Conservation (phyloP, 1,284 basidiomycete genomes). For the Erythrobasidium hasegawianum region DNA sequence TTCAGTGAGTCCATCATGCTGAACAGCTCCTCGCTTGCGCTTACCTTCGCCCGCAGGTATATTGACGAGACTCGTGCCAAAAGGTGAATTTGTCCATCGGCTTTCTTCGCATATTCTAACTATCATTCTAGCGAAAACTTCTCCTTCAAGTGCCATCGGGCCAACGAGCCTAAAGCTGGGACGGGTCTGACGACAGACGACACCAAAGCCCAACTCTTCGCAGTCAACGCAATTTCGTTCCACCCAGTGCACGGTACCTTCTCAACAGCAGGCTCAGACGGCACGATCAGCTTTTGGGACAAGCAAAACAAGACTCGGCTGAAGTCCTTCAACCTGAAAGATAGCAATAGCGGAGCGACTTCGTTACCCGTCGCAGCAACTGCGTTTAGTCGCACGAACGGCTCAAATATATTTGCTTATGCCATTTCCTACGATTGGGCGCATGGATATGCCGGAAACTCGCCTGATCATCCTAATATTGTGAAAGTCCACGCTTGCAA, state of each 20-base stretch:
- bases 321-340: conserved; percentile 58
- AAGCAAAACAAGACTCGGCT: conserved; percentile 82
- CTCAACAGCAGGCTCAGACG: conserved; percentile 78
- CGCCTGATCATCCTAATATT: conserved; percentile 72
- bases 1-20: conserved; percentile 64
- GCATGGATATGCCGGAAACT: conserved; percentile 81
- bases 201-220: conserved; percentile 65
- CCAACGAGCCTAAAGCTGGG: conserved; percentile 36
- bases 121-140: too few species aligned
- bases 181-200: conserved; percentile 13
- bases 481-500: conserved; percentile 86
- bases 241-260: conserved; percentile 91
- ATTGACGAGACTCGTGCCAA: conserved; percentile 70
- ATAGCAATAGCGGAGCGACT: conserved; percentile 60
- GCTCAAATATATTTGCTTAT: conserved; percentile 74
- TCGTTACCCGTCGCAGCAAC: conserved; percentile 66
- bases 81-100: too few species aligned
- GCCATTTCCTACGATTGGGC: conserved; percentile 48
- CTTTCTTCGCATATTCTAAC: too few species aligned
- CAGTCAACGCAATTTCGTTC: conserved; percentile 89
- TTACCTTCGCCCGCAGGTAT: conserved; percentile 55
- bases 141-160: conserved; percentile 77
- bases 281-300: conserved; percentile 82
- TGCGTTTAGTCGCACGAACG: conserved; percentile 71
- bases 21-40: neutral